A percentile compares a stretch with the other conserved stretches of the same genome.
phyloP scores from a whole-genome alignment of 148 eudicot species.

The Rhododendron henanense region DNA sequence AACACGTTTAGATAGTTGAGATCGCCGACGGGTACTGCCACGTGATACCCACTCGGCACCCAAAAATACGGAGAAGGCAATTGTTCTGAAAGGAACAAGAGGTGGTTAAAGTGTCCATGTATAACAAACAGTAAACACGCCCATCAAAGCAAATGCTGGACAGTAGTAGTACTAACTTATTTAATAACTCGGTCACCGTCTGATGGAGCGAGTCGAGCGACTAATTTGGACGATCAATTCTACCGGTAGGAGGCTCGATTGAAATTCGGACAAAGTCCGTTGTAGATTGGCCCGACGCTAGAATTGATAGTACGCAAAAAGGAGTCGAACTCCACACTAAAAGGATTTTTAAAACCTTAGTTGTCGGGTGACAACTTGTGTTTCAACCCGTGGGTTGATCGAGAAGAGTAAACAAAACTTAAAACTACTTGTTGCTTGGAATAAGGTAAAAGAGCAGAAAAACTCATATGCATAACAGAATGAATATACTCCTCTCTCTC shows the following conservation, averaged over 20 bases:
- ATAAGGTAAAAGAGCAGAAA: too few relatives aligned
- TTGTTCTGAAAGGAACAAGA: not conserved
- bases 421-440: not conserved
- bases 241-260: not conserved
- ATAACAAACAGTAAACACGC: conserved; percentile 14
- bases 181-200: not conserved
- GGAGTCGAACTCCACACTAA: not conserved
- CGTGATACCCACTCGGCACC: too few relatives aligned
- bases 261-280: too few relatives aligned
- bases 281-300: not conserved
- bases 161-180: not conserved
- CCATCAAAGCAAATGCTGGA: conserved; percentile 59
- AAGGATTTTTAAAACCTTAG: not conserved
- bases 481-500: not conserved
- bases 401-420: not conserved
- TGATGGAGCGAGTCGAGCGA: not conserved
- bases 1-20: too few relatives aligned
- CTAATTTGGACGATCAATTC: not conserved
- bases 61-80: too few relatives aligned
- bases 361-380: not conserved
- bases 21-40: too few relatives aligned
- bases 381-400: not conserved
- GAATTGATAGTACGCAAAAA: not conserved
- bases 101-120: not conserved
- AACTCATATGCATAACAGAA: not conserved